Evolutionary conservation across 1,284 basidiomycete species (phyloP).

Genomic region (Pseudozyma tsukubaensis): DNA sequence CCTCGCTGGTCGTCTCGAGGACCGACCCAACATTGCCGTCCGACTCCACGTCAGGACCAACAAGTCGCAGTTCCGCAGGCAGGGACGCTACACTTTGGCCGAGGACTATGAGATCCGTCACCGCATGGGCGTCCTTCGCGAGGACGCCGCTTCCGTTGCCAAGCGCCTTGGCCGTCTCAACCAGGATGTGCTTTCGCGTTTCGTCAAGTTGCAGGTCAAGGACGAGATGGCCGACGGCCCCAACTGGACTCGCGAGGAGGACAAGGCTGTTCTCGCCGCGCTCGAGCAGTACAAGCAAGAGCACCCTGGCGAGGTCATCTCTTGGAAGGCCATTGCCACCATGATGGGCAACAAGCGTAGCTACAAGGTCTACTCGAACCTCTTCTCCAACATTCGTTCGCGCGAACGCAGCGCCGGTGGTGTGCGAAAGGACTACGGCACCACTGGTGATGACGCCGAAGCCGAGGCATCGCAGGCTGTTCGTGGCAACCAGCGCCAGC

Average conservation of each 20-base stretch:
- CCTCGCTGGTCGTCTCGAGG: slow-evolving; percentile 38
- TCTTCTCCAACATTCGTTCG: slow-evolving; percentile 42
- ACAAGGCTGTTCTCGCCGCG: slow-evolving; percentile 45
- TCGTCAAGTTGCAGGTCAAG: slow-evolving; percentile 44
- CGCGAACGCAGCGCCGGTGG: slow-evolving; percentile 30
- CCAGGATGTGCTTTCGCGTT: slow-evolving; percentile 42
- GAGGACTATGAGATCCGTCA: slow-evolving; percentile 39
- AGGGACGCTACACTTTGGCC: slow-evolving; percentile 47
- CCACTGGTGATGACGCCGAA: slow-evolving; percentile 15
- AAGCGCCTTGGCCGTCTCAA: slow-evolving; percentile 52
- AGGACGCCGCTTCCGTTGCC: slow-evolving; percentile 38
- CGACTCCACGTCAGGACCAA: slow-evolving; percentile 44
- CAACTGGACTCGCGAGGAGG: slow-evolving; percentile 42
- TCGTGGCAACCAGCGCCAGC: slow-evolving; percentile 29
- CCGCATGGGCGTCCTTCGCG: slow-evolving; percentile 30
- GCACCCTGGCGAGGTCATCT: slow-evolving; percentile 43
- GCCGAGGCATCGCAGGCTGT: slow-evolving; percentile 32
- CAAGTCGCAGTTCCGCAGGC: slow-evolving; percentile 44
- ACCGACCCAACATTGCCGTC: slow-evolving; percentile 48
- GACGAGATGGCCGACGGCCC: slow-evolving; percentile 39
- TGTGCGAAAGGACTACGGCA: slow-evolving; percentile 31
- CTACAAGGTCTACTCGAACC: slow-evolving; percentile 53
- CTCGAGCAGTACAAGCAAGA: slow-evolving; percentile 45
- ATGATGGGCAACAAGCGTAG: slow-evolving; percentile 50
- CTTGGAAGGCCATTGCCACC: slow-evolving; percentile 48